Evolutionary conservation across 306 rosid species (phyloP), one percentile per base, ranked within the genome.

Genomic region (Rosa persica): DNA sequence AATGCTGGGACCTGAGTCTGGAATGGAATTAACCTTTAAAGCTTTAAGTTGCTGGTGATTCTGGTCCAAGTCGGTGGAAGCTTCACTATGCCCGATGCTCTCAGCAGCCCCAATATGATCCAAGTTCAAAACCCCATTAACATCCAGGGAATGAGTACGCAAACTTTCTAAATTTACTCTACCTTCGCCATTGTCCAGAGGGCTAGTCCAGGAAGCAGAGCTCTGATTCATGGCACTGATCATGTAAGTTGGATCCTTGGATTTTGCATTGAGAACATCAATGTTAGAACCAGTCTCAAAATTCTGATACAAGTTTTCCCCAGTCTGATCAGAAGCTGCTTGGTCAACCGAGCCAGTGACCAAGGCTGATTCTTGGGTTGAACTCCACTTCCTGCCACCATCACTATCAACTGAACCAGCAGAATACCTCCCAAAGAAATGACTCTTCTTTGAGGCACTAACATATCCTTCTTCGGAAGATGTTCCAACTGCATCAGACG

Each of bases 391-490:
- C 90, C 91, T 89, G 43, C 94, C 92, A 79, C 90, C 81, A 77
- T 93, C 97, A 74, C 89, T 78, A 81, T 96, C 98, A 67, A 89
- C 83, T 49, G 98, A 93, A 88, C 98, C 96, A 73, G 91, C 88
- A 70, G 97, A 91, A 82, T 93, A 93, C 86, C 97, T 89, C 60
- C 97, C 90, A 51, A 83, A 84, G 81, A 87, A 89, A 73, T 87
- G 84, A 74, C 85, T 82, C 85, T 93, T 96, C 89, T 92, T 91
- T 62, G 98, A 82, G 54, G 83, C 80, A 58, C 96, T 87, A 78
- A 84, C 81, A 81, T 89, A 90, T 49, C 98, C 98, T 73, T 96
- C 99, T 77, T 96, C 99, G 78, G 94, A 91, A 55, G 98, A 93
- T 84, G 98, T 85, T 83, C 97, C 99, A 72, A 90, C 92, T 72